Conservation (phyloP, 2,329 filamentous ascomycete species). For the Fusarium bactridioides region DNA sequence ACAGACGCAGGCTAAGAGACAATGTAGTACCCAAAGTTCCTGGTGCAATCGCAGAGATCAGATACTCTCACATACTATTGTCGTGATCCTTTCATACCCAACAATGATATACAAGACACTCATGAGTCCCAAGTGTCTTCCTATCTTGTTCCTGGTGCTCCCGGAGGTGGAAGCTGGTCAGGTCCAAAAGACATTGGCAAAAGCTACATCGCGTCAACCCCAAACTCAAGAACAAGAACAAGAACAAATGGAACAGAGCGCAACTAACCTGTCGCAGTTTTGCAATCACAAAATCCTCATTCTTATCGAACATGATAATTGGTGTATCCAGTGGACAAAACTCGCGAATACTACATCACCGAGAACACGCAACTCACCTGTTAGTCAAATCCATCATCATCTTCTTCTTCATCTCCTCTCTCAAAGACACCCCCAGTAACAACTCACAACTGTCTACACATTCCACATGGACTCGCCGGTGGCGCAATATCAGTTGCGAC, state of each 20-base stretch:
- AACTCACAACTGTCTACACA: conserved; percentile 90
- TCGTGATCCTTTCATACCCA: background rate
- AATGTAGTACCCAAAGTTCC: background rate
- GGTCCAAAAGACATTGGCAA: conserved; percentile 75
- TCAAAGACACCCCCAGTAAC: background rate
- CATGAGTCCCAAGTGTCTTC: background rate
- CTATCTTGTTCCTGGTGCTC: conserved; percentile 2
- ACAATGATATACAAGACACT: background rate
- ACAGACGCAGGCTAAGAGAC: background rate
- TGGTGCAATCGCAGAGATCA: background rate
- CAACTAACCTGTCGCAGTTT: conserved; percentile 70
- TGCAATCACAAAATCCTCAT: conserved; percentile 75
- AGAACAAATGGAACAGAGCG: background rate
- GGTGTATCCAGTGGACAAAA: conserved; percentile 75
- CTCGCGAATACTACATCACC: conserved; percentile 70
- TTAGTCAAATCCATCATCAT: conserved; percentile 15
- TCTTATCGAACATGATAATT: conserved; percentile 91
- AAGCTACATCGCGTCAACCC: conserved; percentile 54
- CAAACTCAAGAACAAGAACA: background rate
- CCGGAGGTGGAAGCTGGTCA: conserved; percentile 59
- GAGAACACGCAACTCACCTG: conserved; percentile 18
- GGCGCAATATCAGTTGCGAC: conserved; percentile 81
- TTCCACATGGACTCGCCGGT: conserved; percentile 84
- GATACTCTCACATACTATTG: background rate
- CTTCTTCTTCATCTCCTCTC: background rate